These are phyloP conservation scores for Pythium oligandrum DNA, from an alignment of 352 stramenopile genomes.

Conservation along the genomic window DNA sequence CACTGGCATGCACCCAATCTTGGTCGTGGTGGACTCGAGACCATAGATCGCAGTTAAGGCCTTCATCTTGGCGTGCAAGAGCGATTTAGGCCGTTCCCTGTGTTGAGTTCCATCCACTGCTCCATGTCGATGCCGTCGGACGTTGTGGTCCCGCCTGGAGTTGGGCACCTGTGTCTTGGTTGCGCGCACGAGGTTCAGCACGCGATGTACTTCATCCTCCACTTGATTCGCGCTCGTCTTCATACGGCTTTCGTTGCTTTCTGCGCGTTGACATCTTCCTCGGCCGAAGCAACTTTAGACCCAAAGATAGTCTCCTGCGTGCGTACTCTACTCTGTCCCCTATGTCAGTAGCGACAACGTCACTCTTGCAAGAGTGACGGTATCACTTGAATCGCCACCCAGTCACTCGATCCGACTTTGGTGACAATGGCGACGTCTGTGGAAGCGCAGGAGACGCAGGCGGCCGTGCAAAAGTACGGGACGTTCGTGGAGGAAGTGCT, in stretches of 20 bases:
- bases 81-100: background rate
- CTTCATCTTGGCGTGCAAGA: background rate
- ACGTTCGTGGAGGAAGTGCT: conserved; percentile 67
- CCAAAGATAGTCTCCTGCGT: no score
- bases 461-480: conserved; percentile 51
- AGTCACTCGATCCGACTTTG: no score
- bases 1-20: background rate
- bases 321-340: no score
- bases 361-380: no score
- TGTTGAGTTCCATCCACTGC: background rate
- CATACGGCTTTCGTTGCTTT: background rate
- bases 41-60: background rate
- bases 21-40: background rate
- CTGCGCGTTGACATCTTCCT: no score
- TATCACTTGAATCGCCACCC: no score
- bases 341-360: no score
- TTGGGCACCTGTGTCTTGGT: background rate
- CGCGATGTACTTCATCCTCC: conserved; percentile 54
- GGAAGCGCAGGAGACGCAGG: conserved; percentile 12
- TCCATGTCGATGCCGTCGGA: background rate
- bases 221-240: conserved; percentile 16
- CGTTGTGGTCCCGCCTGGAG: background rate
- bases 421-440: background rate
- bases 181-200: conserved; percentile 35
- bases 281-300: no score